Percentiles rank a stretch among this genome's conserved stretches.
These are phyloP conservation scores for Stylosanthes scabra DNA, from an alignment of 331 rosid genomes.

Conservation along the genomic window DNA sequence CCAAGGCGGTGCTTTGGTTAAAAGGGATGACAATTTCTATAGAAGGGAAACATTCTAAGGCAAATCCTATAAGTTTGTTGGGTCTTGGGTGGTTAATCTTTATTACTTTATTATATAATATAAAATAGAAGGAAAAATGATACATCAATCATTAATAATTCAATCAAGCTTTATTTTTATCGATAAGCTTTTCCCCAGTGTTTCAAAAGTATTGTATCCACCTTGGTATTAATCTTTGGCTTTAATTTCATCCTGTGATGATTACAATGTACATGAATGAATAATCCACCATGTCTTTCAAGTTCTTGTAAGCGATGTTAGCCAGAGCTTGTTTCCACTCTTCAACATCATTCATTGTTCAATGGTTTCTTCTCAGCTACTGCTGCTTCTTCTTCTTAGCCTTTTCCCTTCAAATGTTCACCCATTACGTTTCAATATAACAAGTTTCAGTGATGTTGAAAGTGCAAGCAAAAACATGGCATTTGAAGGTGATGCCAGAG, in stretches of 20 bases:
- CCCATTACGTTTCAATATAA: slow-evolving; percentile 33
- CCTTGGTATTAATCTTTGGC: not conserved
- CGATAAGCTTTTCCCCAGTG: too few species aligned
- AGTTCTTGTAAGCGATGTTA: not conserved
- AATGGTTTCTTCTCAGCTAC: not conserved
- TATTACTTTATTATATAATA: too few species aligned
- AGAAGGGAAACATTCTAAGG: too few species aligned
- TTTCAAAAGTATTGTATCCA: too few species aligned
- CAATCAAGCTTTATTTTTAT: too few species aligned
- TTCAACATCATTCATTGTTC: not conserved
- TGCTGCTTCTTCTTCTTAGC: not conserved
- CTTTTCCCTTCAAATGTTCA: not conserved
- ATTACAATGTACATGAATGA: not conserved
- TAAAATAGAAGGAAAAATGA: too few species aligned
- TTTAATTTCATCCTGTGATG: not conserved
- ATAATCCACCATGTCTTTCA: not conserved
- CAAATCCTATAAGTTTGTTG: too few species aligned
- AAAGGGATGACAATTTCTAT: too few species aligned
- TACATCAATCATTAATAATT: too few species aligned
- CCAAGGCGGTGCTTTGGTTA: too few species aligned
- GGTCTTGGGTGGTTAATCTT: too few species aligned
- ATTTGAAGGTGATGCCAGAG: slow-evolving; percentile 26
- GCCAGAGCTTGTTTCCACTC: not conserved
- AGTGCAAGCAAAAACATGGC: not conserved
- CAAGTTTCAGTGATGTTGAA: not conserved